A percentile compares a stretch with the other conserved stretches of the same genome.
Evolutionary conservation across 306 rosid species (phyloP).

Genomic region (Begonia peltatifolia): DNA sequence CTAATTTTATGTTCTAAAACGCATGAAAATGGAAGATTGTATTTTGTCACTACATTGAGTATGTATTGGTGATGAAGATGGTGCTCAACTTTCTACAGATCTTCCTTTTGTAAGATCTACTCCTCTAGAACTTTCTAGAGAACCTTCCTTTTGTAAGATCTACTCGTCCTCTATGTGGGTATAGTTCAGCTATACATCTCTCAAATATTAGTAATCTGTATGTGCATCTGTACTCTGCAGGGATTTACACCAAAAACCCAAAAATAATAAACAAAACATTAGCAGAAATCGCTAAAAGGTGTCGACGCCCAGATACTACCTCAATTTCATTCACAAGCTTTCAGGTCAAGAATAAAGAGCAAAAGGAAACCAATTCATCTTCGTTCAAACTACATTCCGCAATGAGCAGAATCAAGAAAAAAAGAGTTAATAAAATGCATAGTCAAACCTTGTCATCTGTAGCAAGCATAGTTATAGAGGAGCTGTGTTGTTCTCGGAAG

Average conservation of each 20-base stretch:
- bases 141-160: constrained; percentile 1
- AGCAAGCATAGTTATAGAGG: constrained; percentile 18
- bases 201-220: constrained; percentile 30
- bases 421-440: no score
- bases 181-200: constrained; percentile 80
- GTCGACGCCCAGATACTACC: no score
- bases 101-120: constrained; percentile 9
- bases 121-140: constrained; percentile 14
- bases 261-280: no score
- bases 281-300: no score
- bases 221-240: constrained; percentile 74
- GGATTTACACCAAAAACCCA: no score
- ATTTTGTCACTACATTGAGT: constrained; percentile 62
- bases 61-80: constrained; percentile 30
- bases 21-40: constrained; percentile 45
- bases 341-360: no score
- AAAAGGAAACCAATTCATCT: no score
- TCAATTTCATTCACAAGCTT: no score
- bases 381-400: no score
- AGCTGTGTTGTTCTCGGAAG: constrained; percentile 21
- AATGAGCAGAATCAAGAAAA: no score
- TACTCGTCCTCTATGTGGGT: constrained; percentile 65
- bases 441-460: constrained; percentile 31
- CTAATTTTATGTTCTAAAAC: constrained; percentile 25
- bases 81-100: no score